phyloP scores from a whole-genome alignment of 2,329 filamentous ascomycete species.

The Camillea tinctor region DNA sequence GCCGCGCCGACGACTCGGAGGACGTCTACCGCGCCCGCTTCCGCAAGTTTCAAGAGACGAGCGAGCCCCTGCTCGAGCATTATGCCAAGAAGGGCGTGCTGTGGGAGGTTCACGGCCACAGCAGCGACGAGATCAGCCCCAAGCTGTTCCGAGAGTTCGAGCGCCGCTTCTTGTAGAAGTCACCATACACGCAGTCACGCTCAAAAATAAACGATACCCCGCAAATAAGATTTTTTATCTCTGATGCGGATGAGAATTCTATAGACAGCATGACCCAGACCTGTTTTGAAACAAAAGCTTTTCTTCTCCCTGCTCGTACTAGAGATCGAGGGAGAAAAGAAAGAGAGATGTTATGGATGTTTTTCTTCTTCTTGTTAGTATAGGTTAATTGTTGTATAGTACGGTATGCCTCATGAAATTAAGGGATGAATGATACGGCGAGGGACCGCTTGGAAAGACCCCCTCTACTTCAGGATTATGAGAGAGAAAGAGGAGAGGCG shows the following conservation, averaged over 20 bases:
- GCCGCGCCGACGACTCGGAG: conserved; percentile 82
- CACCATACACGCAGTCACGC: not conserved
- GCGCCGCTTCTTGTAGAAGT: conserved; percentile 61
- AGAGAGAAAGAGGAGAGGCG: not conserved
- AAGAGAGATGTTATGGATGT: not conserved
- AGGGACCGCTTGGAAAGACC: not conserved
- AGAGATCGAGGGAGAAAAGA: not conserved
- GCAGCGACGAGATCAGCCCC: conserved; percentile 94
- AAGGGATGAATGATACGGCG: not conserved
- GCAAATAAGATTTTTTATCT: no score
- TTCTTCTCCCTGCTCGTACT: not conserved
- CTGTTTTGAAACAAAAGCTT: no score
- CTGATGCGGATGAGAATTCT: not conserved
- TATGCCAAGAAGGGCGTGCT: conserved; percentile 83
- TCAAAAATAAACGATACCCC: no score
- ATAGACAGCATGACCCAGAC: no score
- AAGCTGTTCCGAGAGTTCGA: conserved; percentile 82
- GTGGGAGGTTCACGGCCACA: conserved; percentile 83
- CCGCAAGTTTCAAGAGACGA: conserved; percentile 83
- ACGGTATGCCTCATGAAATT: not conserved
- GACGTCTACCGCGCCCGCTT: conserved; percentile 81
- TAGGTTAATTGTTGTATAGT: not conserved
- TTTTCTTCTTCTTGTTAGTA: not conserved
- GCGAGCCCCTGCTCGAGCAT: conserved; percentile 79
- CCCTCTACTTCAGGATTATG: not conserved